Percentiles rank a stretch among this genome's conserved stretches.
phyloP scores from a whole-genome alignment of 495 filamentous ascomycete genomes.

The Penicillium paxilli region DNA sequence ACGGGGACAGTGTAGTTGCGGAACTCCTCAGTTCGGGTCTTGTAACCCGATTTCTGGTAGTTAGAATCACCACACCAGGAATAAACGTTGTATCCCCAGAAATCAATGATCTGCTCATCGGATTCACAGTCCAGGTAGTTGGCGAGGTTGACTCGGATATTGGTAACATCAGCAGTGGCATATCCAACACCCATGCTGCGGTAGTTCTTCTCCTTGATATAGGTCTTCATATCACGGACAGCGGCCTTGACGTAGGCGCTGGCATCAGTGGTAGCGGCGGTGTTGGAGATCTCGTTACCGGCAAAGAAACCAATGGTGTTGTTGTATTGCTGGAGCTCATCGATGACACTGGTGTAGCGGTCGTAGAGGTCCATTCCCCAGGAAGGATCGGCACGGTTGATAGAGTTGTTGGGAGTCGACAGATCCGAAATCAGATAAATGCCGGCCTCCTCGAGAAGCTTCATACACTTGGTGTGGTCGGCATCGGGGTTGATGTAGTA shows the following conservation, averaged over 20 bases:
- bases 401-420: slow-evolving; percentile 73
- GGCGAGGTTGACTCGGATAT: slow-evolving; percentile 75
- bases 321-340: slow-evolving; percentile 73
- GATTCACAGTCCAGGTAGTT: slow-evolving; percentile 91
- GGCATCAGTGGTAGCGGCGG: slow-evolving; percentile 74
- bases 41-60: slow-evolving; percentile 72
- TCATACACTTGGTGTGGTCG: slow-evolving; percentile 86
- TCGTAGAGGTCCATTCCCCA: slow-evolving; percentile 77
- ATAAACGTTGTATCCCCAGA: slow-evolving; percentile 99
- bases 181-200: slow-evolving; percentile 86
- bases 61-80: slow-evolving; percentile 90
- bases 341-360: slow-evolving; percentile 82
- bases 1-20: slow-evolving; percentile 82
- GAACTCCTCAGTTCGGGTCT: slow-evolving; percentile 79
- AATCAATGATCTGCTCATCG: slow-evolving; percentile 70
- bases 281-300: slow-evolving; percentile 95
- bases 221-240: slow-evolving; percentile 89
- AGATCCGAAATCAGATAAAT: slow-evolving; percentile 95
- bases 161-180: slow-evolving; percentile 85
- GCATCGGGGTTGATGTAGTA: slow-evolving; percentile 83
- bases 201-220: slow-evolving; percentile 79
- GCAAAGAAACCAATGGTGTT: slow-evolving; percentile 96
- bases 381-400: slow-evolving; percentile 73
- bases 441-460: slow-evolving; percentile 74
- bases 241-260: slow-evolving; percentile 95